phyloP scores from a whole-genome alignment of 2,329 filamentous ascomycete genomes.

The Neopestalotiopsis clavispora region DNA sequence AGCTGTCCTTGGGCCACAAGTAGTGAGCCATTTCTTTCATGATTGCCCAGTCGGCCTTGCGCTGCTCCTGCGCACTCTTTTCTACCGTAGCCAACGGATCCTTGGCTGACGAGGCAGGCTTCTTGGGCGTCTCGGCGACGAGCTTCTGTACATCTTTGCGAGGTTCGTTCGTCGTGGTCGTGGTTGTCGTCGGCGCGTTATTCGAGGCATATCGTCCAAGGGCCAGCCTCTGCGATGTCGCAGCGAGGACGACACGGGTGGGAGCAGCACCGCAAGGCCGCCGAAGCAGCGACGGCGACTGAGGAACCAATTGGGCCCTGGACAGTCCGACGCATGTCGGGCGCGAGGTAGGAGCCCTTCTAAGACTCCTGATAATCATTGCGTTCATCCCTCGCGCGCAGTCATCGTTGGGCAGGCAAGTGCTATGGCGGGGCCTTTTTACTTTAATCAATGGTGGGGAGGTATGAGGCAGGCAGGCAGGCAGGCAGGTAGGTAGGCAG shows the following conservation, averaged over 20 bases:
- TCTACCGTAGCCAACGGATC: slow-evolving; percentile 69
- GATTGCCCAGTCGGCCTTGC: slow-evolving; percentile 97
- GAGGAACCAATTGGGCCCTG: slow-evolving; percentile 3
- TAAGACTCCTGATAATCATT: slow-evolving; percentile 20
- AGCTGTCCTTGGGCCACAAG: slow-evolving; percentile 90
- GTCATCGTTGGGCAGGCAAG: slow-evolving; percentile 12
- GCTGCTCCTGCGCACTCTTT: slow-evolving; percentile 81
- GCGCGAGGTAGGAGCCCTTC: slow-evolving; percentile 17
- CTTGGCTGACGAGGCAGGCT: slow-evolving; percentile 24
- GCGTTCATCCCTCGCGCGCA: slow-evolving; percentile 14
- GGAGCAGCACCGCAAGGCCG: not conserved
- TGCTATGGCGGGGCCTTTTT: not conserved
- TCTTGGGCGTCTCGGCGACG: slow-evolving; percentile 9
- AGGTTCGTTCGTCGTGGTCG: slow-evolving; percentile 11
- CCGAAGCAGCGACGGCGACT: not conserved
- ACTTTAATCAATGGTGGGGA: not conserved
- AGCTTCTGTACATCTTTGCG: slow-evolving; percentile 18
- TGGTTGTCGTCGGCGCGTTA: not conserved
- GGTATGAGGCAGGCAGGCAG: not conserved
- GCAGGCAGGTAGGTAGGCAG: not conserved
- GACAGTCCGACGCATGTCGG: slow-evolving; percentile 16
- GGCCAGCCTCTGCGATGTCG: slow-evolving; percentile 24
- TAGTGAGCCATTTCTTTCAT: slow-evolving; percentile 98
- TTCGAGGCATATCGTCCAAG: slow-evolving; percentile 20
- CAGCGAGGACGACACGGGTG: slow-evolving; percentile 25